Percentiles rank a stretch among this genome's conserved stretches.
Conservation (phyloP, 2,329 filamentous ascomycete genomes). For the Pestalotiopsis sp. region DNA sequence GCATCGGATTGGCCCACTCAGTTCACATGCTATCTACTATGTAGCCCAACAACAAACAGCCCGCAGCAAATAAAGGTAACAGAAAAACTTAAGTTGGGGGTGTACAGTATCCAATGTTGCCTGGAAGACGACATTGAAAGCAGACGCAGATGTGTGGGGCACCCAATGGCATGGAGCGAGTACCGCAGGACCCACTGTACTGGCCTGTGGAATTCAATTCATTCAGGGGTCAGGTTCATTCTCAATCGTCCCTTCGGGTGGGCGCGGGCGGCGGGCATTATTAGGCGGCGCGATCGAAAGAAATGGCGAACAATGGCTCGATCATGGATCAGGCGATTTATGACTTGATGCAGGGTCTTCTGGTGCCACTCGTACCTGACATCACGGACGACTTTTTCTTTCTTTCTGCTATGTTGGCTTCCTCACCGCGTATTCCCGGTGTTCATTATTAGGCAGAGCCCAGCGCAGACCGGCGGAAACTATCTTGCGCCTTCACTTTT, state of each 20-base stretch:
- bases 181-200: not conserved
- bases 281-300: not conserved
- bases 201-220: not conserved
- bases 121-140: not conserved
- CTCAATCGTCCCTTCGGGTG: not conserved
- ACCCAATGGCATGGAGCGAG: not conserved
- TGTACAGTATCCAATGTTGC: too few relatives aligned
- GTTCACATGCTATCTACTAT: too few relatives aligned
- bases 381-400: conserved; percentile 6
- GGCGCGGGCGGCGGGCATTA: not conserved
- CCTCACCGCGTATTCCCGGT: not conserved
- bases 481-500: not conserved
- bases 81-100: not conserved
- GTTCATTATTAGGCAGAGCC: not conserved
- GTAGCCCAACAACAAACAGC: not conserved
- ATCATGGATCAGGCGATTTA: conserved; percentile 12
- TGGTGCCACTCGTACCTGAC: conserved; percentile 6
- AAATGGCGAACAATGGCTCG: conserved; percentile 5
- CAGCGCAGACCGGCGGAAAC: not conserved
- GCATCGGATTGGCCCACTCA: too few relatives aligned
- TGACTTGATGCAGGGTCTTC: conserved; percentile 12
- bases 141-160: not conserved
- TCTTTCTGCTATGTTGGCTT: not conserved
- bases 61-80: not conserved
- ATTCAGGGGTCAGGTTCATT: not conserved